phyloP scores from a whole-genome alignment of 257 asterid genomes.

The Fraxinus anomala region DNA sequence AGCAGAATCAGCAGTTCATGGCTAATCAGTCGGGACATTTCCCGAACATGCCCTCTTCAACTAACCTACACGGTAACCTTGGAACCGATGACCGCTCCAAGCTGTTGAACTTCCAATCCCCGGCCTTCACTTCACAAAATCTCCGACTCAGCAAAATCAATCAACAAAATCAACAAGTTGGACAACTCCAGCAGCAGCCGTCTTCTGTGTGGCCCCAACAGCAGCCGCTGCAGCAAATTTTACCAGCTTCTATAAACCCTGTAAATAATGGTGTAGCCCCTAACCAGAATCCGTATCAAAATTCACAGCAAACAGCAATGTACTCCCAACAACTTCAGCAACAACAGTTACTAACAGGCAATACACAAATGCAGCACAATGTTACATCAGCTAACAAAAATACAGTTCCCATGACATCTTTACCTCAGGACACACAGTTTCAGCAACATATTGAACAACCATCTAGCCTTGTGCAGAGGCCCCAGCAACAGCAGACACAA shows the following conservation, averaged over 20 bases:
- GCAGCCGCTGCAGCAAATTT: constrained; percentile 61
- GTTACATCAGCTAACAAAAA: constrained; percentile 37
- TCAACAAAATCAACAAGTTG: constrained; percentile 50
- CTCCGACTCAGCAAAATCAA: constrained; percentile 61
- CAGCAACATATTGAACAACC: constrained; percentile 67
- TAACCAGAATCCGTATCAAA: constrained; percentile 48
- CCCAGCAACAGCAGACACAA: constrained; percentile 62
- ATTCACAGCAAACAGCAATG: constrained; percentile 47
- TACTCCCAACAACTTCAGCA: constrained; percentile 70
- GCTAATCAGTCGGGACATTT: constrained; percentile 51
- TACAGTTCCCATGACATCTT: constrained; percentile 53
- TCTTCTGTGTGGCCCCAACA: constrained; percentile 51
- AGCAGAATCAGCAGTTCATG: constrained; percentile 64
- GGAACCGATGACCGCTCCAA: constrained; percentile 63
- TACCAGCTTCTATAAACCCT: constrained; percentile 43
- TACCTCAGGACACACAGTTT: constrained; percentile 58
- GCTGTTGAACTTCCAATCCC: constrained; percentile 77
- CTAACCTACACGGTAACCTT: constrained; percentile 40
- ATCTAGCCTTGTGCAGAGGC: constrained; percentile 48
- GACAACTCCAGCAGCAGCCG: constrained; percentile 54
- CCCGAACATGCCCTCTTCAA: constrained; percentile 41
- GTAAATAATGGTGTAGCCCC: constrained; percentile 36
- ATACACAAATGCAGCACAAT: constrained; percentile 45
- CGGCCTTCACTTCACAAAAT: constrained; percentile 48
- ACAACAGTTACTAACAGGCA: constrained; percentile 51